A percentile compares a stretch with the other conserved stretches of the same genome.
These are phyloP conservation scores for Trypanosoma mega DNA, from an alignment of 208 protist genomes.

Conservation along the genomic window DNA sequence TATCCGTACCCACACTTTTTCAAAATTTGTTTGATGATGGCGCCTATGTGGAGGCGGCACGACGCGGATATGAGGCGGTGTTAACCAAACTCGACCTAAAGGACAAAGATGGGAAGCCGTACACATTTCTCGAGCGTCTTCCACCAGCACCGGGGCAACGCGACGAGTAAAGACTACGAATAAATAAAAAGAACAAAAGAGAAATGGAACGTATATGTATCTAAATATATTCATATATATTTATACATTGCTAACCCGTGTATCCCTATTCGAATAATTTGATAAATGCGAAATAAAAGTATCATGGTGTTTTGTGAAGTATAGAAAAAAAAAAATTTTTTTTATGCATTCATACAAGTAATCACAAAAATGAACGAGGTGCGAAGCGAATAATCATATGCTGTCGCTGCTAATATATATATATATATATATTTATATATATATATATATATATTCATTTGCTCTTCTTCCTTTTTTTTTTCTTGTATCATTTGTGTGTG, in stretches of 20 bases:
- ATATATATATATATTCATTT: constrained; percentile 11
- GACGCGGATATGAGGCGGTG: constrained; percentile 42
- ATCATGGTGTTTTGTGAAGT: too few relatives aligned
- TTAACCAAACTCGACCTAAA: constrained; percentile 26
- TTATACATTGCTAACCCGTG: too few relatives aligned
- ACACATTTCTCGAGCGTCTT: constrained; percentile 33
- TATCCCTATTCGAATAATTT: too few relatives aligned
- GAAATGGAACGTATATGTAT: constrained; percentile 15
- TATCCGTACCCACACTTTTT: constrained; percentile 58
- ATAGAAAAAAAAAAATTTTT: too few relatives aligned
- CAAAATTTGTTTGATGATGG: constrained; percentile 57
- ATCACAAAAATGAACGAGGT: too few relatives aligned
- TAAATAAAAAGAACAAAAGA: constrained; percentile 12
- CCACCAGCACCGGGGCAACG: constrained; percentile 14
- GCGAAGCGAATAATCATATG: too few relatives aligned
- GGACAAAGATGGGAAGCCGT: constrained; percentile 12
- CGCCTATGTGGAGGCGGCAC: constrained; percentile 43
- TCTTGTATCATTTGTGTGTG: not conserved
- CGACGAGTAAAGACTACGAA: not conserved
- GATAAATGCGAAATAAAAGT: too few relatives aligned
- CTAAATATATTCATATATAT: constrained; percentile 17
- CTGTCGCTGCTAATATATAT: too few relatives aligned
- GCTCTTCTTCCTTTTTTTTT: not conserved
- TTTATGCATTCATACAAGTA: too few relatives aligned
- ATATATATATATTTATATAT: constrained; percentile 3